Evolutionary conservation across 1,284 basidiomycete genomes (phyloP).

Genomic region (Flammula alnicola): DNA sequence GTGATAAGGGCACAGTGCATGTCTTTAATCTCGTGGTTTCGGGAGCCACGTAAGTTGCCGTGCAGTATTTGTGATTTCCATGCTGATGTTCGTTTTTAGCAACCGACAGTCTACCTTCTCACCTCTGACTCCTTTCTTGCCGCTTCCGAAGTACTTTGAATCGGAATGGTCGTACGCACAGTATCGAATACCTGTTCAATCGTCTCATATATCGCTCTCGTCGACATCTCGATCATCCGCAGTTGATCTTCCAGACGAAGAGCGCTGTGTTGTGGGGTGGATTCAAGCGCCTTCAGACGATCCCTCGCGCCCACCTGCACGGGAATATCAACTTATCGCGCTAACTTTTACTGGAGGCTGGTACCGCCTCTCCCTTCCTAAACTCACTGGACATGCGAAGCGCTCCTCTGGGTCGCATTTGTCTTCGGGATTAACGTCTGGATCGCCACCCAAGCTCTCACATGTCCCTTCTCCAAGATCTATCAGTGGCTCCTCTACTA

Average conservation of each 20-base stretch:
- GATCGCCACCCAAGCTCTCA: slow-evolving; percentile 47
- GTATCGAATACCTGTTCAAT: slow-evolving; percentile 86
- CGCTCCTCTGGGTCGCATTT: slow-evolving; percentile 11
- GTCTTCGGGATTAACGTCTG: slow-evolving; percentile 19
- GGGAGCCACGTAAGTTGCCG: slow-evolving; percentile 61
- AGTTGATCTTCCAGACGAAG: slow-evolving; percentile 75
- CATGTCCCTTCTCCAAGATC: slow-evolving; percentile 46
- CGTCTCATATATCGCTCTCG: slow-evolving; percentile 78
- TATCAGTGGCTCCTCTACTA: slow-evolving; percentile 53
- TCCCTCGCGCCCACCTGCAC: slow-evolving; percentile 32
- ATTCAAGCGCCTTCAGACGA: slow-evolving; percentile 59
- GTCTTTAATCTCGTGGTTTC: slow-evolving; percentile 78
- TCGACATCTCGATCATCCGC: slow-evolving; percentile 61
- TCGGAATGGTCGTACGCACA: slow-evolving; percentile 95
- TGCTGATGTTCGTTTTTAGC: slow-evolving; percentile 42
- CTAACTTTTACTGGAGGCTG: slow-evolving; percentile 91
- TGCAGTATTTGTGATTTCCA: slow-evolving; percentile 12
- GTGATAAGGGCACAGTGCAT: slow-evolving; percentile 96
- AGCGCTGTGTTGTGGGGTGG: slow-evolving; percentile 87
- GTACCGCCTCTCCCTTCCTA: slow-evolving; percentile 84
- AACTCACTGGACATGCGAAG: slow-evolving; percentile 20
- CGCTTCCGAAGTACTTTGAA: slow-evolving; percentile 90
- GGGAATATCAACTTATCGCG: slow-evolving; percentile 83
- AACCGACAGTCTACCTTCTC: slow-evolving; percentile 84
- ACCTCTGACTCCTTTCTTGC: slow-evolving; percentile 75